Base-by-base conservation (phyloP, 148 eudicot species). In the Dianthus caryophyllus region DNA sequence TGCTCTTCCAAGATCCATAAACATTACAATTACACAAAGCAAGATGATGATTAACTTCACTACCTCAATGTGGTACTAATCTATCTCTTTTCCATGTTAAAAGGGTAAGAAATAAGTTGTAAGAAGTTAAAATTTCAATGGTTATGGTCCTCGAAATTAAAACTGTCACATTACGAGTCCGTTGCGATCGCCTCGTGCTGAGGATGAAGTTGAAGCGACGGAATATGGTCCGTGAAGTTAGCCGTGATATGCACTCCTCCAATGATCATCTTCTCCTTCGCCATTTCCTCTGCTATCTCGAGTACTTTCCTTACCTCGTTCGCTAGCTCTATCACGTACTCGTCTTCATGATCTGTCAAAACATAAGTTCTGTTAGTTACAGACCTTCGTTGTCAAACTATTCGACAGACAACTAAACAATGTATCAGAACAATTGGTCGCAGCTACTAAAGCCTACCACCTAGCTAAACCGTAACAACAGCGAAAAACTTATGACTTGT, bases 221-320 rank as follows among this genome's bases (percentile, higher is more conserved):
- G 79, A 50, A 84, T 73, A 49, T 76, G 77, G 64, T 89, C 64
- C 48, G 77, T 85, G 58, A 59, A 59, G 64, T n/a, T 59, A 56
- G 73, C 73, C 0, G 81, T 71, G 58, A 76, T 64, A 27, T 66
- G 83, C 11, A 84, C 74, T 33, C 76, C 72, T 18, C 70, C 59
- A 16, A 64, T 56, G 48, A 81, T 21, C 75, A 74, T 87, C 66
- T 77, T 80, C 72, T 79, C 85, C 50, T 57, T 67, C 4, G 70
- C 55, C 33, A 73, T 54, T 46, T 47, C 84, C 17, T 75, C 59
- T 1, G 30, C 66, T 12, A 12, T 60, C 72, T 77, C 88, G 5
- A 93, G 87, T 24, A 89, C 91, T 65, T 77, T 87, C 74, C 96
- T 84, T 74, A 89, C 96, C 73, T 86, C 98, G 65, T 84, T 87